Evolutionary conservation across 306 rosid species (phyloP).

Genomic region (Erythrophleum fordii): DNA sequence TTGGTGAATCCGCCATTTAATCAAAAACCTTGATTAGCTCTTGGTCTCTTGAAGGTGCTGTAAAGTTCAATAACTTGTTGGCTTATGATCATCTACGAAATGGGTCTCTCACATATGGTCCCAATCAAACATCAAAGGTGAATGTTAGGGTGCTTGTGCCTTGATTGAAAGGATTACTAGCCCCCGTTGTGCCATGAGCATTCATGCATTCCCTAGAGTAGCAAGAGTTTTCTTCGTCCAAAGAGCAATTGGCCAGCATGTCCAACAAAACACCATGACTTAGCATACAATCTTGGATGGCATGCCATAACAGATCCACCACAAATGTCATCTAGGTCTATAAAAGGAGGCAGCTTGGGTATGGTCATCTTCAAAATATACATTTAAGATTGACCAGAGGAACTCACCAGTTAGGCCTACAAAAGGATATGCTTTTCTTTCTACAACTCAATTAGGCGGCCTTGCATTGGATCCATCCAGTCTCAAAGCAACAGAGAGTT

Average conservation of each 20-base stretch:
- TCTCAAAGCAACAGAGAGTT: too few species aligned
- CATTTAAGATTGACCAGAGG: conserved; percentile 78
- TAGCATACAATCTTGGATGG: conserved; percentile 91
- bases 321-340: conserved; percentile 83
- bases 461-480: conserved; percentile 88
- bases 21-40: too few species aligned
- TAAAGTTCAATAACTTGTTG: conserved; percentile 80
- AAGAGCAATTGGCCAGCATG: conserved; percentile 78
- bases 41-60: conserved; percentile 80
- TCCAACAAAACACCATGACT: conserved; percentile 81
- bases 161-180: conserved; percentile 58
- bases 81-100: conserved; percentile 97
- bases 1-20: too few species aligned
- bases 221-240: conserved; percentile 88
- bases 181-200: conserved; percentile 74
- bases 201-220: conserved; percentile 91
- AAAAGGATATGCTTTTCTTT: conserved; percentile 85
- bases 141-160: conserved; percentile 87
- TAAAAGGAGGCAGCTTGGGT: conserved; percentile 99
- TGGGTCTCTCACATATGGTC: conserved; percentile 85
- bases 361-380: conserved; percentile 83
- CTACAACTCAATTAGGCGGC: conserved; percentile 91
- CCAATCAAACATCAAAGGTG: conserved; percentile 80
- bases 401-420: conserved; percentile 82
- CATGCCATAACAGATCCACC: conserved; percentile 84